Evolutionary conservation across 371 early-diverging fungal species (phyloP).

Genomic region (Phascolomyces articulosus): DNA sequence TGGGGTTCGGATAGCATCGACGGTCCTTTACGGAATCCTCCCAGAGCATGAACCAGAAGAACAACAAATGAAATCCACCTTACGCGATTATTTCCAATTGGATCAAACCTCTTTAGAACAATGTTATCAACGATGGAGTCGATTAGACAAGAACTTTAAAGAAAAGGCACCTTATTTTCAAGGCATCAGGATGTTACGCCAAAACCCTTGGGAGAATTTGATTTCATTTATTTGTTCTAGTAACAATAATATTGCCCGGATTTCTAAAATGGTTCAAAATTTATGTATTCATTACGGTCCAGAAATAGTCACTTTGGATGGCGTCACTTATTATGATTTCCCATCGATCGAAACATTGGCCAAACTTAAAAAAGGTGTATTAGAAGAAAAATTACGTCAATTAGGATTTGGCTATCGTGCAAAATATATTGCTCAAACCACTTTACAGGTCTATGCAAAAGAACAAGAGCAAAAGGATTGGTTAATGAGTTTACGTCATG

Average conservation of each 20-base stretch:
- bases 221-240: conserved; percentile 95
- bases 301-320: conserved; percentile 49
- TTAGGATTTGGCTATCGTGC: conserved; percentile 98
- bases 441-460: conserved; percentile 42
- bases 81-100: conserved; percentile 82
- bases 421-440: conserved; percentile 81
- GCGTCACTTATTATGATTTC: conserved; percentile 67
- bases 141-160: conserved; percentile 68
- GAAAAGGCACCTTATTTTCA: conserved; percentile 52
- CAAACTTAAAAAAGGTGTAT: conserved; percentile 28
- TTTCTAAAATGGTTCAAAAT: conserved; percentile 86
- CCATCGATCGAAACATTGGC: conserved; percentile 65
- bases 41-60: conserved; percentile 19
- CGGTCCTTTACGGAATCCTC: conserved; percentile 30
- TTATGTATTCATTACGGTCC: conserved; percentile 71
- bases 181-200: conserved; percentile 84
- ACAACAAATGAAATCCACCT: conserved; percentile 11
- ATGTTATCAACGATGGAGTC: conserved; percentile 74
- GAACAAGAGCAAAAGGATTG: conserved; percentile 54
- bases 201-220: conserved; percentile 89
- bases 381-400: conserved; percentile 61
- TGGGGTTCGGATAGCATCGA: conserved; percentile 12
- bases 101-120: conserved; percentile 49
- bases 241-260: conserved; percentile 96
- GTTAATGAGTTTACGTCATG: conserved; percentile 60